phyloP scores from a whole-genome alignment of 768 basidiomycete genomes.

The Leccinum fibrillosum region DNA sequence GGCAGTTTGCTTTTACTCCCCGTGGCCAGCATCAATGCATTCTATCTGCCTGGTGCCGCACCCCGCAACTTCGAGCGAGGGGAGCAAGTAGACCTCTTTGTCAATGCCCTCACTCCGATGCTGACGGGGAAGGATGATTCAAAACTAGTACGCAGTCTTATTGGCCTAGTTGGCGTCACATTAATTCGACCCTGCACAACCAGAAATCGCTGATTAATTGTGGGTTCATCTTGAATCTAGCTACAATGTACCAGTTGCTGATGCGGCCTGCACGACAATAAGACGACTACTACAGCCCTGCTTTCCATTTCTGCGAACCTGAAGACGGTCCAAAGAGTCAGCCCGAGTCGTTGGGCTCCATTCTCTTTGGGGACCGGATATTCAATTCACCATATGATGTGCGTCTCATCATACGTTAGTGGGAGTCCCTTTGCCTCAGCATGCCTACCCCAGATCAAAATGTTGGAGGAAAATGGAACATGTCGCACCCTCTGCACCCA shows the following conservation, averaged over 20 bases:
- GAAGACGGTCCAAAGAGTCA: conserved; percentile 65
- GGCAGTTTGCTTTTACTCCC: conserved; percentile 20
- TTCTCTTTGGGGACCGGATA: conserved; percentile 95
- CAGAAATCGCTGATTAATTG: conserved; percentile 93
- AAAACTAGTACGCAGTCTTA: conserved; percentile 58
- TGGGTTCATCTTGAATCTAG: conserved; percentile 26
- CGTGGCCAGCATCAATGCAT: conserved; percentile 44
- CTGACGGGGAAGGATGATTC: conserved; percentile 61
- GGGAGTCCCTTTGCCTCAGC: conserved; percentile 5
- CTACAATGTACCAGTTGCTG: conserved; percentile 1
- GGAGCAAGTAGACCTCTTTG: conserved; percentile 75
- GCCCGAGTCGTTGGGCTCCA: conserved; percentile 87
- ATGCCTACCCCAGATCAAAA: conserved; percentile 57
- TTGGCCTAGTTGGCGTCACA: not conserved
- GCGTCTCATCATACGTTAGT: conserved; percentile 24
- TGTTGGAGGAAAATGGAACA: conserved; percentile 71
- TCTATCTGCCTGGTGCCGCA: conserved; percentile 91
- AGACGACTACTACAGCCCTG: conserved; percentile 93
- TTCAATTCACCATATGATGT: conserved; percentile 89
- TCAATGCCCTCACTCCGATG: conserved; percentile 90
- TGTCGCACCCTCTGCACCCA: conserved; percentile 73
- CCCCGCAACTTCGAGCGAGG: conserved; percentile 76
- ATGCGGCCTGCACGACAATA: conserved; percentile 5
- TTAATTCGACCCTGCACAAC: conserved; percentile 5
- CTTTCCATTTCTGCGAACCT: conserved; percentile 85